Base-by-base conservation (phyloP, 2,329 filamentous ascomycete genomes). In the Claviceps pusilla region DNA sequence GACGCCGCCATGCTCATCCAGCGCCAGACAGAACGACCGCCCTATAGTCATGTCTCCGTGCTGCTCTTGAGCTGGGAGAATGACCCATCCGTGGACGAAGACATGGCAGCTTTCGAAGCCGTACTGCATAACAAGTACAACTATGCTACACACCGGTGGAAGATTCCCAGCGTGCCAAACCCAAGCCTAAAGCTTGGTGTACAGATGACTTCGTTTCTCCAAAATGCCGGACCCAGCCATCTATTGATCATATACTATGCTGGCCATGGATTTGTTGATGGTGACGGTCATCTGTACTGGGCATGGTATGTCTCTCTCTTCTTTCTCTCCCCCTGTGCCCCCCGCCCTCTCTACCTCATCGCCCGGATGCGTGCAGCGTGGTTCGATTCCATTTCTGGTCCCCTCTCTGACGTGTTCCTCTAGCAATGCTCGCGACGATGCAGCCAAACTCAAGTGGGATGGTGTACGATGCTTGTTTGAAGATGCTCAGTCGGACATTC, bases 1-100 rank as follows among this genome's bases (percentile, higher is more conserved):
- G 81, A 84, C 74, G 81, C 80, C 51, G 80, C 81, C 59, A 82
- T 83, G 76, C 72, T 82, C 61, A 82, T 84, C 59, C 79, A 82
- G 64, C 75, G 78, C 58, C 80, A 83, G 66, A 78, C 78, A 48
- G 77, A 82, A 62, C 75, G 73, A 55, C 72, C 74, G 3, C 74
- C 75, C 5, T 82, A 84, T 59, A 73, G 70, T 19, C 75, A 74
- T 54, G 79, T 80, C 14, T 82, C 79, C 4, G 80, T 82, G 11
- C 67, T 84, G 39, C 66, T 84, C 50, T 60, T 84, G 56, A 73
- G 77, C 54, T 84, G 81, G 81, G 78, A 83, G 59, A 79, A 82
- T 54, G 79, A 84, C 59, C 66, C 67, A 46, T 71, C 70, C 41
- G 71, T 76, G 49, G 74, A 80, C 54, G 68, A 72, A 49, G 79